phyloP scores from a whole-genome alignment of 1,284 basidiomycete genomes.

The Papiliotrema laurentii region DNA sequence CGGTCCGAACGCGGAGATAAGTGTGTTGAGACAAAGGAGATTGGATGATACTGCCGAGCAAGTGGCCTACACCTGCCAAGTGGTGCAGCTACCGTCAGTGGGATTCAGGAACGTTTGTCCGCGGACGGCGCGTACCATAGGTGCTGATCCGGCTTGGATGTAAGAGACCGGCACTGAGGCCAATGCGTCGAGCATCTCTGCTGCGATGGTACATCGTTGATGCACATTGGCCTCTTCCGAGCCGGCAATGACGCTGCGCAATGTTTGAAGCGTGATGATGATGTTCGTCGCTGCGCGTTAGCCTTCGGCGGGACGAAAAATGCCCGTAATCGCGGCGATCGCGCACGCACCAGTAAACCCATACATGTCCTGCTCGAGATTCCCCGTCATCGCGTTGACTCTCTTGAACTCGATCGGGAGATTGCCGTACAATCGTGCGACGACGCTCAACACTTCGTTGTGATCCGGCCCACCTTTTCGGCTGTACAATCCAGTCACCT shows the following conservation, averaged over 20 bases:
- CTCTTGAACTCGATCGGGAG: conserved; percentile 35
- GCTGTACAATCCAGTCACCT: conserved; percentile 23
- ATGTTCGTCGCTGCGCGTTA: conserved; percentile 38
- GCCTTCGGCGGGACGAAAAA: too few relatives aligned
- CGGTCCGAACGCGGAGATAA: conserved; percentile 42
- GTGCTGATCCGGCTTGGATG: conserved; percentile 37
- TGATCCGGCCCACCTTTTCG: conserved; percentile 18
- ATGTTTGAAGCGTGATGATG: conserved; percentile 41
- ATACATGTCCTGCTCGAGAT: conserved; percentile 32
- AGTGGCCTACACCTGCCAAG: conserved; percentile 44
- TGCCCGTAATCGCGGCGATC: neutral
- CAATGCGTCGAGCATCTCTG: conserved; percentile 42
- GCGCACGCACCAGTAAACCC: conserved; percentile 34
- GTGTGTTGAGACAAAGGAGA: conserved; percentile 36
- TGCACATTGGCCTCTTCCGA: conserved; percentile 36
- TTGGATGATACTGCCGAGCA: conserved; percentile 43
- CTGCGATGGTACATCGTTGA: conserved; percentile 41
- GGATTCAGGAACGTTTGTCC: neutral
- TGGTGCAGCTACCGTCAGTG: conserved; percentile 35
- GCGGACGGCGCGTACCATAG: conserved; percentile 33
- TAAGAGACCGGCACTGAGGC: conserved; percentile 40
- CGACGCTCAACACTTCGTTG: conserved; percentile 25
- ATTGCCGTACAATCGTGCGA: conserved; percentile 31
- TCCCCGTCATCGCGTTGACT: conserved; percentile 34
- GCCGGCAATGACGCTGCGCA: conserved; percentile 44